Conservation (phyloP, 768 basidiomycete genomes). For the Candolleomyces aberdarensis region DNA sequence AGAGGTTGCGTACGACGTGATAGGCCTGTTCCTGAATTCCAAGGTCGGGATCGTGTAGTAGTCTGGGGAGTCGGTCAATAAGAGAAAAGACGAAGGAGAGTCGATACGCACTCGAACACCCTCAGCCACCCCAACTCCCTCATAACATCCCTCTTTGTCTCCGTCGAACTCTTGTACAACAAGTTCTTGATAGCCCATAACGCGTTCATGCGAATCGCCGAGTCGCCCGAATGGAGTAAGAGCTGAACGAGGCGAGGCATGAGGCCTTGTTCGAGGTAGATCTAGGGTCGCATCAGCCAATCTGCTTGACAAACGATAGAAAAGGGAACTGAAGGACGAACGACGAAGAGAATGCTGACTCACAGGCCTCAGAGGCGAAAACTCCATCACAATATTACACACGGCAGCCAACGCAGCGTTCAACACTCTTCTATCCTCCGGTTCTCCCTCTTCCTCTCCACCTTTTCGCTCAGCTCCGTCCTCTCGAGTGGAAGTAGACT, state of each 20-base stretch:
- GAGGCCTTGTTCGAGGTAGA: constrained; percentile 64
- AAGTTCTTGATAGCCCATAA: constrained; percentile 90
- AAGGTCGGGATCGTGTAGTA: constrained; percentile 50
- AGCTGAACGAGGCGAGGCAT: constrained; percentile 63
- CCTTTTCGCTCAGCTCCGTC: neutral
- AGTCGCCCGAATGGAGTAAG: constrained; percentile 40
- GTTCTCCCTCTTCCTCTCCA: constrained; percentile 20
- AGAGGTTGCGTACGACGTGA: constrained; percentile 63
- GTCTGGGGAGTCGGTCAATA: constrained; percentile 28
- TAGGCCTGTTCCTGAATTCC: constrained; percentile 71
- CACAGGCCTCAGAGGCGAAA: constrained; percentile 75
- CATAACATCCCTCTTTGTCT: constrained; percentile 67
- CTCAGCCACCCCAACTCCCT: constrained; percentile 62
- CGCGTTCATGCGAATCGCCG: constrained; percentile 60
- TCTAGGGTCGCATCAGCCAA: constrained; percentile 32
- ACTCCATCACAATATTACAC: constrained; percentile 85
- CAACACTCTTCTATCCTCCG: constrained; percentile 69
- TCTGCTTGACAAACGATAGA: neutral
- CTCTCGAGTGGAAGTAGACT: neutral
- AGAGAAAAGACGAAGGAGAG: neutral
- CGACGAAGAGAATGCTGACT: constrained; percentile 23
- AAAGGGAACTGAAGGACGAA: neutral
- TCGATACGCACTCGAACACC: constrained; percentile 48
- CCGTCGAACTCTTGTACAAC: constrained; percentile 57
- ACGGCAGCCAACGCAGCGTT: constrained; percentile 70